phyloP scores from a whole-genome alignment of 305 asterid genomes.

The Fraxinus velutina region DNA sequence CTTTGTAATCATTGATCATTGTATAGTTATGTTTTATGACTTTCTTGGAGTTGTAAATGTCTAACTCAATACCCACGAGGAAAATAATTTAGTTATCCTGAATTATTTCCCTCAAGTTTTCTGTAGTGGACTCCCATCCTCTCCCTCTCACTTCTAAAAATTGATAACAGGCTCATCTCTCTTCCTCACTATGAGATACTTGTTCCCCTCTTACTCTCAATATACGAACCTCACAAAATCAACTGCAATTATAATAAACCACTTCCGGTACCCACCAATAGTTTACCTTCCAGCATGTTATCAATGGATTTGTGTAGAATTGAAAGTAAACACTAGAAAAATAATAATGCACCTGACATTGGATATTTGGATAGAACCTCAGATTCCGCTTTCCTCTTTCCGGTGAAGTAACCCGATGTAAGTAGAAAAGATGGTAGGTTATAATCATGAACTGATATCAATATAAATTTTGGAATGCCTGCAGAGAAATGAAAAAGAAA shows the following conservation, averaged over 20 bases:
- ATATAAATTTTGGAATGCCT: slow-evolving; percentile 85
- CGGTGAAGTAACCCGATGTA: slow-evolving; percentile 71
- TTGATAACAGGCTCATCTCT: background rate
- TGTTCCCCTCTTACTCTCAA: background rate
- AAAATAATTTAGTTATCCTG: background rate
- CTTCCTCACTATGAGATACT: background rate
- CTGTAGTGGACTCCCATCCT: background rate
- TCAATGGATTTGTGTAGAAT: background rate
- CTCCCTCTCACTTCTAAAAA: background rate
- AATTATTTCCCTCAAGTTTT: background rate
- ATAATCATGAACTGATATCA: slow-evolving; percentile 95
- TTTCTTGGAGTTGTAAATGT: background rate
- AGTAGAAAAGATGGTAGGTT: slow-evolving; percentile 82
- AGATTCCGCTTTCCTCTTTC: slow-evolving; percentile 96
- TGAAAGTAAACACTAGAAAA: background rate
- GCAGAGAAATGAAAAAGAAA: slow-evolving; percentile 24
- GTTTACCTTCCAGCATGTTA: background rate
- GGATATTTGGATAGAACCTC: slow-evolving; percentile 91
- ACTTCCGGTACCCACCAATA: background rate
- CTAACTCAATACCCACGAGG: background rate
- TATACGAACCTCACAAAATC: background rate
- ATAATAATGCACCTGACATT: slow-evolving; percentile 47
- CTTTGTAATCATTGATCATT: background rate
- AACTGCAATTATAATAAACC: background rate
- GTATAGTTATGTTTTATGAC: background rate